phyloP scores from a whole-genome alignment of 768 basidiomycete genomes.

The Symmetrospora coprosmae region DNA sequence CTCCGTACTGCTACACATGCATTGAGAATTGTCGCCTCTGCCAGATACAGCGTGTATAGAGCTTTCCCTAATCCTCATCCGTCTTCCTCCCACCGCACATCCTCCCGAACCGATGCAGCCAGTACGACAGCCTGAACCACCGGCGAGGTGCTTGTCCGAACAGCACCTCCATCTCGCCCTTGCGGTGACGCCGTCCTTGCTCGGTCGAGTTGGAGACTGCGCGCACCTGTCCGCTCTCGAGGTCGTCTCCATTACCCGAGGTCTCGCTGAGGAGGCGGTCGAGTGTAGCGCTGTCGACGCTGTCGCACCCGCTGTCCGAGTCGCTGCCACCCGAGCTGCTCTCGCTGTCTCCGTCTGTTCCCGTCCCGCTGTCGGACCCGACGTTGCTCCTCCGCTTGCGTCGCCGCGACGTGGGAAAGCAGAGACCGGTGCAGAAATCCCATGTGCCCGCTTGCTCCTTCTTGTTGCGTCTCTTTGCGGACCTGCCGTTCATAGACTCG shows the following conservation, averaged over 20 bases:
- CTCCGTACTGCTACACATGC: neutral
- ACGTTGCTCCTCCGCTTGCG: too few species aligned
- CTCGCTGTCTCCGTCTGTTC: neutral
- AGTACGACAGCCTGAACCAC: neutral
- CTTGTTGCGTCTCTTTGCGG: too few species aligned
- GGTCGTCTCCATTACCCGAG: neutral
- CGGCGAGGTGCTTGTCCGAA: constrained; percentile 5
- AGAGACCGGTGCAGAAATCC: neutral
- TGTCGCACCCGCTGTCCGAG: neutral
- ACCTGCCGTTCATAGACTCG: neutral
- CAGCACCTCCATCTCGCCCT: constrained; percentile 14
- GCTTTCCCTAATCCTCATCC: neutral
- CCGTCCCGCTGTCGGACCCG: too few species aligned
- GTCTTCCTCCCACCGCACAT: neutral
- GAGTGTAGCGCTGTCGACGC: neutral
- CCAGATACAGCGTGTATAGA: too few species aligned
- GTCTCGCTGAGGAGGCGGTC: neutral
- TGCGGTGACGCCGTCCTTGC: neutral
- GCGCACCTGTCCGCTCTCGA: neutral
- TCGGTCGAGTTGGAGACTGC: neutral
- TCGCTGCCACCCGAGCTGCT: neutral
- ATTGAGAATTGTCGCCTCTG: too few species aligned
- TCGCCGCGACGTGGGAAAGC: neutral
- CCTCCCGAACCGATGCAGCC: neutral
- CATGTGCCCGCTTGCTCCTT: too few species aligned